phyloP scores from a whole-genome alignment of 2,329 filamentous ascomycete species.

The Fusarium pseudograminearum region DNA sequence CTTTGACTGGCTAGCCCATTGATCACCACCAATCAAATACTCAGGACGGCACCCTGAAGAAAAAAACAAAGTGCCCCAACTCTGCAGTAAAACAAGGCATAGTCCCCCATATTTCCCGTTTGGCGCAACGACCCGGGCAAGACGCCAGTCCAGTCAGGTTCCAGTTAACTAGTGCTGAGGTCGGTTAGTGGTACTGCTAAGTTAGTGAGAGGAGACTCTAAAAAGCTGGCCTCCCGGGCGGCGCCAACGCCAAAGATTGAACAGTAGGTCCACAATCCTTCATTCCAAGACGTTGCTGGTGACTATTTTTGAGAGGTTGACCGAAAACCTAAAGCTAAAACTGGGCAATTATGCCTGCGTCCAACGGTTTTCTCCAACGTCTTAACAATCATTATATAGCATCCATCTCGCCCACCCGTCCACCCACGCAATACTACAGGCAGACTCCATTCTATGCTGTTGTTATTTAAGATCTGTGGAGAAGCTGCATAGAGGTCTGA shows the following conservation, averaged over 20 bases:
- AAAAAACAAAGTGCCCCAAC: conserved; percentile 30
- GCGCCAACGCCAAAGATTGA: conserved; percentile 14
- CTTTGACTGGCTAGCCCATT: not conserved
- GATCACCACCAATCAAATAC: conserved; percentile 26
- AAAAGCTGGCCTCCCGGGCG: not conserved
- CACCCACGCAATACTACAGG: not conserved
- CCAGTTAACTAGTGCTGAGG: conserved; percentile 5
- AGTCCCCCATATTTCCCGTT: conserved; percentile 38
- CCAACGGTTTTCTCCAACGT: not conserved
- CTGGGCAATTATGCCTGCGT: not conserved
- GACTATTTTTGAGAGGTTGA: not conserved
- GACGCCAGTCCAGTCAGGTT: conserved; percentile 10
- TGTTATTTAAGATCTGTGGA: conserved; percentile 11
- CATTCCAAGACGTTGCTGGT: conserved; percentile 15
- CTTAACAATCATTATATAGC: not conserved
- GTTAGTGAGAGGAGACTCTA: conserved; percentile 1
- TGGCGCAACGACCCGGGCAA: conserved; percentile 20
- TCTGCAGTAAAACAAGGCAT: conserved; percentile 26
- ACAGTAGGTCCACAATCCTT: conserved; percentile 6
- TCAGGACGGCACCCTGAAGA: not conserved
- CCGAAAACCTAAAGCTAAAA: conserved; percentile 1
- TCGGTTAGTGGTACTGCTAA: not conserved
- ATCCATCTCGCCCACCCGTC: not conserved
- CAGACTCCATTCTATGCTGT: not conserved
- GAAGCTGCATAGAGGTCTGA: conserved; percentile 26